Evolutionary conservation across 257 asterid genomes (phyloP).

Genomic region (Thymus mandschuricus): DNA sequence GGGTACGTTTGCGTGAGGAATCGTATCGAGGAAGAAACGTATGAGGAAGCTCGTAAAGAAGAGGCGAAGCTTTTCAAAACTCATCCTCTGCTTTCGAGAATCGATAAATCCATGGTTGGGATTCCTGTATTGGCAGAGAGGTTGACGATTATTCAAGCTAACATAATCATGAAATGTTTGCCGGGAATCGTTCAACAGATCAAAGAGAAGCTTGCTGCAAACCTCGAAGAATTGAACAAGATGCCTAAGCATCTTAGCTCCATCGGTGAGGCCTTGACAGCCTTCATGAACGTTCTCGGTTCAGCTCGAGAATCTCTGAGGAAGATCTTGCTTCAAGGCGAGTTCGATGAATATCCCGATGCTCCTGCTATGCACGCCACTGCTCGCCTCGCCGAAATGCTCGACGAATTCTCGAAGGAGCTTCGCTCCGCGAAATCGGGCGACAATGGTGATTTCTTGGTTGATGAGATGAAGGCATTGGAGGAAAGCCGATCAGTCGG

Average conservation of each 20-base stretch:
- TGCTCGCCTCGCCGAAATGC: slow-evolving; percentile 34
- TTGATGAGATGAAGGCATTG: slow-evolving; percentile 36
- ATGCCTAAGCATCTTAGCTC: slow-evolving; percentile 14
- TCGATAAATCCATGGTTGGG: slow-evolving; percentile 40
- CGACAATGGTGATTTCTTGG: slow-evolving; percentile 11
- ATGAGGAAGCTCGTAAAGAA: slow-evolving; percentile 37
- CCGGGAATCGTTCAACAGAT: neutral
- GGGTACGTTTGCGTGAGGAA: slow-evolving; percentile 21
- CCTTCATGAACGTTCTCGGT: slow-evolving; percentile 36
- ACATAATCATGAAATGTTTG: slow-evolving; percentile 18
- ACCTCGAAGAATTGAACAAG: neutral
- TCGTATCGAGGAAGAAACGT: slow-evolving; percentile 35
- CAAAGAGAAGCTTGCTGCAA: neutral
- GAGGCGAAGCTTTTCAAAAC: slow-evolving; percentile 31
- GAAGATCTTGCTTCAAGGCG: slow-evolving; percentile 44
- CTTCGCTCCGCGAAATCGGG: neutral
- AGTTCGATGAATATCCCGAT: slow-evolving; percentile 50
- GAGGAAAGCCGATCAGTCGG: slow-evolving; percentile 36
- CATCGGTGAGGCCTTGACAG: slow-evolving; percentile 34
- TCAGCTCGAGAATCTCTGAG: slow-evolving; percentile 39
- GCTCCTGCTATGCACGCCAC: slow-evolving; percentile 36
- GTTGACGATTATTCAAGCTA: neutral
- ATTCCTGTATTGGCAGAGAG: slow-evolving; percentile 38
- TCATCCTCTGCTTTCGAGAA: slow-evolving; percentile 30
- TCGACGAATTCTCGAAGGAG: slow-evolving; percentile 21